These are phyloP conservation scores for Cryptococcus sp. DNA, from an alignment of 1,284 basidiomycete genomes.

Conservation along the genomic window DNA sequence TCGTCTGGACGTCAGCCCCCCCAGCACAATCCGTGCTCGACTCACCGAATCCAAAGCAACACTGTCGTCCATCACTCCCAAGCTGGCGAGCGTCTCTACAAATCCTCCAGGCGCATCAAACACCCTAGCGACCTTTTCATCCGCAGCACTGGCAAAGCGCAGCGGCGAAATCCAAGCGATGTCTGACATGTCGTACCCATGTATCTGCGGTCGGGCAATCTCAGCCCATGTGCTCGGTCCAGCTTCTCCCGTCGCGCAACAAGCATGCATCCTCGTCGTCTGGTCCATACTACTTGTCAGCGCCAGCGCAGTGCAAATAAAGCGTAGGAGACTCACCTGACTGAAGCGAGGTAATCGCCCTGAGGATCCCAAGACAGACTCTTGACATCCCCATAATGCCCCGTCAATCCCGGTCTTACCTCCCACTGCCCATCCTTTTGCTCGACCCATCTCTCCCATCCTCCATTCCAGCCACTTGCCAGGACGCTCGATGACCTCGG, in stretches of 20 bases:
- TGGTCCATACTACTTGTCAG: constrained; percentile 64
- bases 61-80: constrained; percentile 36
- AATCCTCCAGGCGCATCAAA: constrained; percentile 83
- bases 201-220: constrained; percentile 81
- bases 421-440: constrained; percentile 56
- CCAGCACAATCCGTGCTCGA: neutral
- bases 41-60: constrained; percentile 15
- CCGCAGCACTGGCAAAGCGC: constrained; percentile 77
- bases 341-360: constrained; percentile 75
- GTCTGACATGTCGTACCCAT: constrained; percentile 87
- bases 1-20: constrained; percentile 6
- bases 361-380: constrained; percentile 75
- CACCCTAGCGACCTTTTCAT: constrained; percentile 85
- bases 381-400: constrained; percentile 72
- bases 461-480: constrained; percentile 87
- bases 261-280: constrained; percentile 78
- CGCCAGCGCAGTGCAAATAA: neutral
- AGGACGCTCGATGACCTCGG: constrained; percentile 54
- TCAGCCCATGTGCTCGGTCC: constrained; percentile 65
- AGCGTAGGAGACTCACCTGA: constrained; percentile 55
- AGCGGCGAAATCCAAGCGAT: constrained; percentile 68
- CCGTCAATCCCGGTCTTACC: constrained; percentile 69
- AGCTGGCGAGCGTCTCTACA: constrained; percentile 55
- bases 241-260: constrained; percentile 26
- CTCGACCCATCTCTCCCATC: constrained; percentile 73